These are phyloP conservation scores for Chloromonas sp. DNA, from an alignment of 163 green algal genomes.

Conservation along the genomic window DNA sequence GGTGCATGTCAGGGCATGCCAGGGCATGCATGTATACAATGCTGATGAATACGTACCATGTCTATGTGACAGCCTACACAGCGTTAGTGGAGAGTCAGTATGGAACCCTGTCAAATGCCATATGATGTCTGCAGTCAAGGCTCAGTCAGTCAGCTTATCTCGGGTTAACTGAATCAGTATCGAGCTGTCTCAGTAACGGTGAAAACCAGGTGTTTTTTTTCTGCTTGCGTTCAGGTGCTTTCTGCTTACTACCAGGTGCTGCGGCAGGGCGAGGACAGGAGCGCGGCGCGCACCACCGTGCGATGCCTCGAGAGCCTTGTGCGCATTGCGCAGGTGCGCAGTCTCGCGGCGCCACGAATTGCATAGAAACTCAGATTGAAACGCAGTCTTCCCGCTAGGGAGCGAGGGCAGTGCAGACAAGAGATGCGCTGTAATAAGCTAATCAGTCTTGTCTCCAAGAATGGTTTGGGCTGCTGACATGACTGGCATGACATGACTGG, in stretches of 20 bases:
- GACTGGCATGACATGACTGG: too few relatives aligned
- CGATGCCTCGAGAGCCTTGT: constrained; percentile 84
- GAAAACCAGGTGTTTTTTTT: background rate
- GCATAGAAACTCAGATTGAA: too few relatives aligned
- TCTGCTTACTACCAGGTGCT: constrained; percentile 66
- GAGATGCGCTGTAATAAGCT: too few relatives aligned
- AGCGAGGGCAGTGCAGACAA: too few relatives aligned
- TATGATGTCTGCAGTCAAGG: too few relatives aligned
- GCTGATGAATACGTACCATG: background rate
- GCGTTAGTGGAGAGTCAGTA: background rate
- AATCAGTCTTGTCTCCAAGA: too few relatives aligned
- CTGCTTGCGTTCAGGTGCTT: constrained; percentile 10
- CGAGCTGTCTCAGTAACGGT: background rate
- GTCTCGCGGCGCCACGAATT: too few relatives aligned
- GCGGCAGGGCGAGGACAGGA: constrained; percentile 30
- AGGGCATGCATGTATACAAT: constrained; percentile 12
- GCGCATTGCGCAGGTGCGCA: constrained; percentile 39
- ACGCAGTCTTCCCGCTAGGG: too few relatives aligned
- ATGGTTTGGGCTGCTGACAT: too few relatives aligned
- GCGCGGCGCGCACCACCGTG: constrained; percentile 63
- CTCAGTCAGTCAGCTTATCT: too few relatives aligned
- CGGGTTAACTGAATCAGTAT: background rate
- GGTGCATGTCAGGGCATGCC: background rate
- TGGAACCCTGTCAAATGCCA: background rate
- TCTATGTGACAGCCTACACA: background rate